Evolutionary conservation across 2,329 filamentous ascomycete species (phyloP).

Genomic region (Penicillium freii): DNA sequence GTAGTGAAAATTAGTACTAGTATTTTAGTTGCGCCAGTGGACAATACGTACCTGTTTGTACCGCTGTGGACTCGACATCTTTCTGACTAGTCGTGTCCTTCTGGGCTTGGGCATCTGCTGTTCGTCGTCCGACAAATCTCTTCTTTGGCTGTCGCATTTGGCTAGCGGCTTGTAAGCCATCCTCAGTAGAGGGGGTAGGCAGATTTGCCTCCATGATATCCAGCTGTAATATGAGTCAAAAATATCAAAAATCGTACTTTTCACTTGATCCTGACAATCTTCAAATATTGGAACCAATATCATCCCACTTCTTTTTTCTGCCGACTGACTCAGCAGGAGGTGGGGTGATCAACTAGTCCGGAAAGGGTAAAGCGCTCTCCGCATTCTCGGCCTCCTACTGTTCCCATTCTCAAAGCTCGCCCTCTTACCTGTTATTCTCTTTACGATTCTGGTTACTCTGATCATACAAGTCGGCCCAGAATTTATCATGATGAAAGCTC

Average conservation of each 20-base stretch:
- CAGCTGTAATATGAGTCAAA: neutral
- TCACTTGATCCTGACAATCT: neutral
- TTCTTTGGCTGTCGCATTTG: slow-evolving; percentile 73
- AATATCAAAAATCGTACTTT: neutral
- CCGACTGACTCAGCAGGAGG: slow-evolving; percentile 11
- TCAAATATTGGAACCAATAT: slow-evolving; percentile 2
- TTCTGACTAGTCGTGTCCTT: slow-evolving; percentile 59
- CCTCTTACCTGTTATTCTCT: neutral
- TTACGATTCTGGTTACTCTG: neutral
- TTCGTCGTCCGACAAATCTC: slow-evolving; percentile 81
- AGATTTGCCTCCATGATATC: neutral
- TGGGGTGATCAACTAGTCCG: slow-evolving; percentile 20
- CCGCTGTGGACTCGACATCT: slow-evolving; percentile 60
- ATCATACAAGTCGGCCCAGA: neutral
- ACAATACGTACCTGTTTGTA: slow-evolving; percentile 38
- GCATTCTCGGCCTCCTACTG: slow-evolving; percentile 24
- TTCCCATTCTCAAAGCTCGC: slow-evolving; percentile 6
- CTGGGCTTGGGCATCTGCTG: slow-evolving; percentile 58
- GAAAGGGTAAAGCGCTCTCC: slow-evolving; percentile 27
- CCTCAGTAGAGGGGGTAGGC: neutral
- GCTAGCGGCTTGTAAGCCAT: slow-evolving; percentile 7
- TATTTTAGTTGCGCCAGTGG: neutral
- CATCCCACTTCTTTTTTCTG: slow-evolving; percentile 21
- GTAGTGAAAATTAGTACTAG: slow-evolving; percentile 3
- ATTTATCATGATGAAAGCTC: slow-evolving; percentile 23